Percentiles rank a stretch among this genome's conserved stretches.
These are phyloP conservation scores for Ramaria sp. DNA, from an alignment of 768 basidiomycete species.

Conservation along the genomic window DNA sequence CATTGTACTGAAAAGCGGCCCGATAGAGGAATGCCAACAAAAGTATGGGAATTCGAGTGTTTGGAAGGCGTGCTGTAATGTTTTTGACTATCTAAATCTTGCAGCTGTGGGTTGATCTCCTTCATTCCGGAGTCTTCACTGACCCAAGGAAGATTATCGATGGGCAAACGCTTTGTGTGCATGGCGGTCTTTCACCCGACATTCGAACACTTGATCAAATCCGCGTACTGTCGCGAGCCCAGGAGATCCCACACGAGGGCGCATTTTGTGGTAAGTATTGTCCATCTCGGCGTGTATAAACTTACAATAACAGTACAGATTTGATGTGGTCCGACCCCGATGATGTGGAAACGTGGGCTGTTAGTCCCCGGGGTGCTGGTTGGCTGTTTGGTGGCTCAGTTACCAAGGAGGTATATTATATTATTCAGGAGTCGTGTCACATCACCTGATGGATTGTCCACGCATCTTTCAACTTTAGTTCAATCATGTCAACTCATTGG, in stretches of 20 bases:
- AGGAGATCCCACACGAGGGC: constrained; percentile 98
- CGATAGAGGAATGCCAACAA: constrained; percentile 87
- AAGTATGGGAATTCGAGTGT: constrained; percentile 93
- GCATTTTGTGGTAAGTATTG: constrained; percentile 75
- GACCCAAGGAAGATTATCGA: constrained; percentile 74
- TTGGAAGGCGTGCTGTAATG: constrained; percentile 95
- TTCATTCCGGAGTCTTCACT: neutral
- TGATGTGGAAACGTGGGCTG: constrained; percentile 92
- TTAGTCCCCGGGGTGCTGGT: constrained; percentile 91
- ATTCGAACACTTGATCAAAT: constrained; percentile 93
- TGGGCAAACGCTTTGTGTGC: constrained; percentile 84
- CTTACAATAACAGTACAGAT: constrained; percentile 36
- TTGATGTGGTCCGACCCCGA: constrained; percentile 99
- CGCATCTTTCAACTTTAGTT: constrained; percentile 37
- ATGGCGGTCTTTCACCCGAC: constrained; percentile 93
- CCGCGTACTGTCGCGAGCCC: constrained; percentile 83
- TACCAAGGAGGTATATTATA: constrained; percentile 56
- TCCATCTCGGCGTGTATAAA: neutral
- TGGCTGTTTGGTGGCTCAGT: constrained; percentile 89
- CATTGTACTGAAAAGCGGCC: neutral
- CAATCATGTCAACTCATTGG: constrained; percentile 83
- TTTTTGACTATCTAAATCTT: constrained; percentile 92
- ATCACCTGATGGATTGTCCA: neutral
- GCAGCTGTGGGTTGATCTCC: constrained; percentile 51
- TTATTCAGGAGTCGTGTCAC: neutral